Base-by-base conservation (phyloP, 164 flowering plant species). In the Annona cherimola region DNA sequence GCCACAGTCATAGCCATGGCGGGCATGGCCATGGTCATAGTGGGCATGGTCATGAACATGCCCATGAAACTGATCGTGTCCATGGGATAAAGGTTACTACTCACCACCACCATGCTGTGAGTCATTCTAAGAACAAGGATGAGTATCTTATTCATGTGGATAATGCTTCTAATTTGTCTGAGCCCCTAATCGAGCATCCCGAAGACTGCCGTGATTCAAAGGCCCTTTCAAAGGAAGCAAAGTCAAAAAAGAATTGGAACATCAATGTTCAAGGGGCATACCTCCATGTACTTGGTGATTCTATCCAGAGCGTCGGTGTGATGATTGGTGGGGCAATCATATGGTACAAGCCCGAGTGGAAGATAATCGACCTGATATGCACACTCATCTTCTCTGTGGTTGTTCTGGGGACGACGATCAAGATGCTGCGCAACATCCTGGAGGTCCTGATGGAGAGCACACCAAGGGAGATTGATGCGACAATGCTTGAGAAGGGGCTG, bases 401-500 rank as follows among this genome's bases (percentile, higher is more conserved):
- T 65, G 98, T 90, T n/a, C 69, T 92, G 72, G 84, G 75, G 44
- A 90, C 96, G 2, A 91, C 98, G 0, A 81, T 92, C 73, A 85
- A 78, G 70, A 92, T 92, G 96, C 71, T 90, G 66, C 76, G 96
- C 9, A 88, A 74, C 78, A 90, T 91, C 61, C 74, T 89, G 66
- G 96, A 92, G 73, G 96, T 92, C 40, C 83, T 92, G 65, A 91
- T 92, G 98, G 96, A 92, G 85, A 90, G 93, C 83, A 92, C 98
- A 0, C 98, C 98, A 0, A 81, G 98, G 68, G 96, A 93, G 79
- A 89, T 93, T 65, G 98, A 93, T 71, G 94, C 93, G 1, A 89
- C 90, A 0, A 85, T 75, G 80, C 89, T 93, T 2, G 93, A 91
- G 79, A 82, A 84, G 76, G 98, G 92, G 20, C 81, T 92, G 1